A percentile compares a stretch with the other conserved stretches of the same genome.
Conservation (phyloP, 768 basidiomycete species). For the Trametes cingulata region DNA sequence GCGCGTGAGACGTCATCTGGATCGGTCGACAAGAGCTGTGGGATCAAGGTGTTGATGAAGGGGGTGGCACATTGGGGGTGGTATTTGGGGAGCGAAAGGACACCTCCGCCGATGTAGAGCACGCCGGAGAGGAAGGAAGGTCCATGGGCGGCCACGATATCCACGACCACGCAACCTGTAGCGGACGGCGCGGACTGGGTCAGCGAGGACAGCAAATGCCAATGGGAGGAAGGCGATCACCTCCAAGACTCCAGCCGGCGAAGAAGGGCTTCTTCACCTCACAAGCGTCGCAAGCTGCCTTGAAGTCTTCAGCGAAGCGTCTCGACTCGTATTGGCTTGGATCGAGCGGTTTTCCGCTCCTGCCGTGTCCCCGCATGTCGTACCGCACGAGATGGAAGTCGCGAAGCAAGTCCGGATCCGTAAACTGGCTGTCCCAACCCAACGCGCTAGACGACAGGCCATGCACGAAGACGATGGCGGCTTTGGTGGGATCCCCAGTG, state of each 20-base stretch:
- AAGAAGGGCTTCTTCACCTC: slow-evolving; percentile 22
- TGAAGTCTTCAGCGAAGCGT: slow-evolving; percentile 32
- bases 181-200: too few species aligned
- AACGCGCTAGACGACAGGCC: slow-evolving; percentile 37
- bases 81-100: slow-evolving; percentile 16
- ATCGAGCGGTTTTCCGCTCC: slow-evolving; percentile 25
- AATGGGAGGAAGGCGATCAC: background rate
- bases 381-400: slow-evolving; percentile 33
- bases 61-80: background rate
- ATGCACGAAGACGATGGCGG: slow-evolving; percentile 43
- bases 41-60: background rate
- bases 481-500: slow-evolving; percentile 36
- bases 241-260: slow-evolving; percentile 27
- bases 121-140: slow-evolving; percentile 19
- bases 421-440: slow-evolving; percentile 40
- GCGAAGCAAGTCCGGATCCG: slow-evolving; percentile 30
- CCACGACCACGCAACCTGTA: slow-evolving; percentile 9
- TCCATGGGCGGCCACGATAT: slow-evolving; percentile 19
- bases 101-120: slow-evolving; percentile 24
- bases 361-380: slow-evolving; percentile 33
- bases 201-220: too few species aligned
- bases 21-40: background rate
- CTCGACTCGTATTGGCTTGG: slow-evolving; percentile 22
- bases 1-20: slow-evolving; percentile 11
- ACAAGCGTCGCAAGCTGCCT: slow-evolving; percentile 26